Conservation (phyloP, 2,329 filamentous ascomycete species). For the Botrytis fabae region DNA sequence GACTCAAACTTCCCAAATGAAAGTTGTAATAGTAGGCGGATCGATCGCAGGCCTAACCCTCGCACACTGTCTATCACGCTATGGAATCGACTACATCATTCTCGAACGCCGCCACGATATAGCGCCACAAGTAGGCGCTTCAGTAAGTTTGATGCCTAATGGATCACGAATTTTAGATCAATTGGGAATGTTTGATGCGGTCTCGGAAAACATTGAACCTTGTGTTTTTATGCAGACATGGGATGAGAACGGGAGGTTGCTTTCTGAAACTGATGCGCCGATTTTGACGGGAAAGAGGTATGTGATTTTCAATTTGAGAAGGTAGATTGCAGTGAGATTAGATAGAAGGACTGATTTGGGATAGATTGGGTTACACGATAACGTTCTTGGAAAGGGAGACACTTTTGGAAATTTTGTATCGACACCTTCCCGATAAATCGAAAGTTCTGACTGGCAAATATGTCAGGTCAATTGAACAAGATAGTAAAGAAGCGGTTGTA, state of each 20-base stretch:
- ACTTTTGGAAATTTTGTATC: conserved; percentile 32
- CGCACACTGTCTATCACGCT: conserved; percentile 31
- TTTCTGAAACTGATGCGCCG: conserved; percentile 25
- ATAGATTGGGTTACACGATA: conserved; percentile 30
- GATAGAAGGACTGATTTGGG: background rate
- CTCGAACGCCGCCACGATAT: conserved; percentile 32
- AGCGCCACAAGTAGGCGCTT: conserved; percentile 31
- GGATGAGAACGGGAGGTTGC: conserved; percentile 25
- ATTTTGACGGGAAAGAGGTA: conserved; percentile 29
- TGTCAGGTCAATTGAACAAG: conserved; percentile 27
- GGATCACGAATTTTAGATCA: conserved; percentile 52
- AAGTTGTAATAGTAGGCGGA: conserved; percentile 33
- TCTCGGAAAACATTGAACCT: conserved; percentile 25
- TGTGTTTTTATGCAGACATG: conserved; percentile 24
- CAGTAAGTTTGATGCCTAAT: conserved; percentile 41
- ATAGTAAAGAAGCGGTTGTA: conserved; percentile 16
- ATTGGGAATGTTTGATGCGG: conserved; percentile 43
- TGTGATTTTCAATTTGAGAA: background rate
- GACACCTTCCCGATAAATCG: conserved; percentile 29
- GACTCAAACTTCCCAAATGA: conserved; percentile 24
- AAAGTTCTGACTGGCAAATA: conserved; percentile 31
- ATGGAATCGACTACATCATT: conserved; percentile 33
- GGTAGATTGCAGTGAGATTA: background rate
- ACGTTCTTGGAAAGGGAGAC: conserved; percentile 28
- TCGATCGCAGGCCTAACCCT: conserved; percentile 32